Conservation (phyloP, 208 protist species). For the Wallacemonas rigidus region DNA sequence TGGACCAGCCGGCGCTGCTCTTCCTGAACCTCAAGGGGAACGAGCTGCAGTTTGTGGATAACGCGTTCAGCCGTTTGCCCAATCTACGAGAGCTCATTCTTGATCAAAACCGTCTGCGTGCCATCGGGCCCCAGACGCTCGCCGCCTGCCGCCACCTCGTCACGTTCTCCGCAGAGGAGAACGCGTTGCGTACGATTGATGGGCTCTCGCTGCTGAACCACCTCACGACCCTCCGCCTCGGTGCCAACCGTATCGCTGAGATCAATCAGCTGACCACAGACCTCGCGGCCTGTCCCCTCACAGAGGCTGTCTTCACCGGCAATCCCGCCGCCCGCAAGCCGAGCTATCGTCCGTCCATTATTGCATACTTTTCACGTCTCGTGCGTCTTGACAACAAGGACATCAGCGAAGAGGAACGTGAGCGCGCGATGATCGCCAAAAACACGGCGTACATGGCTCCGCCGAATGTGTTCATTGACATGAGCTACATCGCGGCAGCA, state of each 20-base stretch:
- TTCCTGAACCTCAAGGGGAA: slow-evolving; percentile 92
- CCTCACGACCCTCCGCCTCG: slow-evolving; percentile 59
- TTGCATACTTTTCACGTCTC: slow-evolving; percentile 45
- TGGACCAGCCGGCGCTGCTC: slow-evolving; percentile 61
- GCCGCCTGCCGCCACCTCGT: slow-evolving; percentile 46
- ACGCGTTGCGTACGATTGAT: slow-evolving; percentile 69
- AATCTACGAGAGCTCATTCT: slow-evolving; percentile 91
- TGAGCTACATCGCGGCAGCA: slow-evolving; percentile 35
- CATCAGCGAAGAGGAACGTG: slow-evolving; percentile 77
- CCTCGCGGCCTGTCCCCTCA: slow-evolving; percentile 43
- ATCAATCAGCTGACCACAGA: slow-evolving; percentile 43
- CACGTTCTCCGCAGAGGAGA: slow-evolving; percentile 77
- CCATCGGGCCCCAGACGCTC: slow-evolving; percentile 58
- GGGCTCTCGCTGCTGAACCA: slow-evolving; percentile 44
- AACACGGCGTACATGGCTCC: slow-evolving; percentile 39
- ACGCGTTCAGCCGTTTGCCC: slow-evolving; percentile 61
- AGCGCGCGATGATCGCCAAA: slow-evolving; percentile 39
- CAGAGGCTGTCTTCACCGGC: slow-evolving; percentile 44
- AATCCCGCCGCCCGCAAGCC: slow-evolving; percentile 84
- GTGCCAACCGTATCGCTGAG: slow-evolving; percentile 77
- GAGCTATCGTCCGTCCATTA: slow-evolving; percentile 64
- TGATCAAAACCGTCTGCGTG: slow-evolving; percentile 89
- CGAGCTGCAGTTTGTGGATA: slow-evolving; percentile 81
- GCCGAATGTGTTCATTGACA: slow-evolving; percentile 79
- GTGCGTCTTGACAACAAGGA: slow-evolving; percentile 52